Percentiles rank a stretch among this genome's conserved stretches.
phyloP scores from a whole-genome alignment of 139 green algal species.

The Picochlorum sp. region DNA sequence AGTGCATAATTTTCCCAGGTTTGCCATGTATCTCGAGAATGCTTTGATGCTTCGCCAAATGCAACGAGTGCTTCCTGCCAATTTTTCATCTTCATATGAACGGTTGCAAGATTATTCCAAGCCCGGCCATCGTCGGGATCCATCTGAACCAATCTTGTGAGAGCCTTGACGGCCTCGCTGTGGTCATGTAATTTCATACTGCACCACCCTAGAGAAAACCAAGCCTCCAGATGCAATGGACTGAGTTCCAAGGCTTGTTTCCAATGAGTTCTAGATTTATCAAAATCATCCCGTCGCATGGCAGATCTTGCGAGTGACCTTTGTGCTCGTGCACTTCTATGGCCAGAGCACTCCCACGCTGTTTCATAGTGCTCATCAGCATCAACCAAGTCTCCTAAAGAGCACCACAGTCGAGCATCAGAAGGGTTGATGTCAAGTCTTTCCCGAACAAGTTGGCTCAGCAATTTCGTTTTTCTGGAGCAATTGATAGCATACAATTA shows the following conservation, averaged over 20 bases:
- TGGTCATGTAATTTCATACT: constrained; percentile 47
- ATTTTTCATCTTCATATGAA: constrained; percentile 56
- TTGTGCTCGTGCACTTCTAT: constrained; percentile 57
- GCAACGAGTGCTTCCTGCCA: constrained; percentile 29
- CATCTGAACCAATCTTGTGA: constrained; percentile 60
- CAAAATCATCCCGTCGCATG: constrained; percentile 33
- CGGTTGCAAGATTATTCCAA: constrained; percentile 91
- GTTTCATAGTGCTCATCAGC: constrained; percentile 59
- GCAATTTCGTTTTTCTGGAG: constrained; percentile 67
- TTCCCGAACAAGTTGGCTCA: constrained; percentile 52
- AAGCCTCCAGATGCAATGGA: constrained; percentile 73
- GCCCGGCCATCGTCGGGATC: constrained; percentile 79
- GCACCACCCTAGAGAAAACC: constrained; percentile 83
- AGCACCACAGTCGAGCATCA: constrained; percentile 77
- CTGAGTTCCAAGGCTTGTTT: constrained; percentile 73
- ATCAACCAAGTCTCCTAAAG: constrained; percentile 76
- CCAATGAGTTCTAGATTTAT: constrained; percentile 48
- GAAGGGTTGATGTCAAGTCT: constrained; percentile 59
- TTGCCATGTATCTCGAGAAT: constrained; percentile 78
- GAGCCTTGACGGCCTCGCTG: constrained; percentile 40
- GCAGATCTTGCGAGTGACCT: constrained; percentile 54
- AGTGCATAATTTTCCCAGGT: constrained; percentile 82
- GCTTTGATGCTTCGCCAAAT: constrained; percentile 50
- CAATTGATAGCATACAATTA: constrained; percentile 82
- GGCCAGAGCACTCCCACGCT: constrained; percentile 64